A percentile compares a stretch with the other conserved stretches of the same genome.
Conservation (phyloP, 768 basidiomycete genomes). For the Phanerochaete carnosa region DNA sequence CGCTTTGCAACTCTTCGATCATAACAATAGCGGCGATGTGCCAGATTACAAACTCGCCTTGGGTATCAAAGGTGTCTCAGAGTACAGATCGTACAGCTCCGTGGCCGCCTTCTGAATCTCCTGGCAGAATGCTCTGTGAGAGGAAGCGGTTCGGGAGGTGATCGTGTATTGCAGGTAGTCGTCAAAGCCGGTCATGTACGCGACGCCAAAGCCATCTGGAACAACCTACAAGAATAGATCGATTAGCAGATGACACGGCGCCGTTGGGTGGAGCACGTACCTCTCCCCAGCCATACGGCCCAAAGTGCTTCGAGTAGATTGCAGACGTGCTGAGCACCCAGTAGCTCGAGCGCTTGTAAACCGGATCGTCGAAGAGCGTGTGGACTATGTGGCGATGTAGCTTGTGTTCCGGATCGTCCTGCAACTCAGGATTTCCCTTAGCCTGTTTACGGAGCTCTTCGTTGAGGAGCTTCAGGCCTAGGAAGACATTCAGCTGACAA, state of each 20-base stretch:
- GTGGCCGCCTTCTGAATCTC: slow-evolving; percentile 64
- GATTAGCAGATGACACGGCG: too few species aligned
- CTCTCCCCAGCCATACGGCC: slow-evolving; percentile 92
- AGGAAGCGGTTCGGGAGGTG: slow-evolving; percentile 83
- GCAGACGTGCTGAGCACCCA: slow-evolving; percentile 93
- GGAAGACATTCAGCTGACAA: background rate
- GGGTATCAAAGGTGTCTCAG: background rate
- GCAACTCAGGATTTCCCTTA: background rate
- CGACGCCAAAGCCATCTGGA: slow-evolving; percentile 90
- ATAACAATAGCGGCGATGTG: too few species aligned
- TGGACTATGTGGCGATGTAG: slow-evolving; percentile 55
- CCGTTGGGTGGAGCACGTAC: slow-evolving; percentile 33
- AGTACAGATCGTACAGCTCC: slow-evolving; percentile 62
- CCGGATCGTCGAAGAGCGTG: slow-evolving; percentile 67
- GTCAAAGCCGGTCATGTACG: slow-evolving; percentile 79
- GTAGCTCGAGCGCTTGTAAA: slow-evolving; percentile 65
- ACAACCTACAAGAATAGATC: slow-evolving; percentile 57
- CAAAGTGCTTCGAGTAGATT: slow-evolving; percentile 81
- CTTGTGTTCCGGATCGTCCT: slow-evolving; percentile 29
- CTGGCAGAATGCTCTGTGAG: slow-evolving; percentile 64
- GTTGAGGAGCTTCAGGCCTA: slow-evolving; percentile 71
- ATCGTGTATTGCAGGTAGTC: slow-evolving; percentile 84
- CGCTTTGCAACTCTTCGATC: too few species aligned
- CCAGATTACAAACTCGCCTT: background rate
- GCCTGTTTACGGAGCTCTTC: slow-evolving; percentile 16